Evolutionary conservation across 2,329 filamentous ascomycete genomes (phyloP), one percentile per base, ranked within the genome.

Genomic region (Arthrinium puccinioides): DNA sequence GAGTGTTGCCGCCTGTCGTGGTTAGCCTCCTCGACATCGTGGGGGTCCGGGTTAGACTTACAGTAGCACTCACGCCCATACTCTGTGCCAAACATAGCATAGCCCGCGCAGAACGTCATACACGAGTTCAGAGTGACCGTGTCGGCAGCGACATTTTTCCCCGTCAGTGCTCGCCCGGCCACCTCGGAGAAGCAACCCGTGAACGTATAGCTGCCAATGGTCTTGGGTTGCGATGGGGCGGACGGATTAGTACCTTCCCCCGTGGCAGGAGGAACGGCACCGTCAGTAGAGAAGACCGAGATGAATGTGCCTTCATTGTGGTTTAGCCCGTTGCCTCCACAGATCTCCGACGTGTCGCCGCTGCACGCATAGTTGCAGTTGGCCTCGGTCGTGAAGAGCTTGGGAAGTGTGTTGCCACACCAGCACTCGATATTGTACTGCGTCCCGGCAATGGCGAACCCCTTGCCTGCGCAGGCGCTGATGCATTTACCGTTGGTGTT

Each of bases 381-480:
- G 5, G 35, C 47, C 4, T 70, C 64, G 14, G 56, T 55, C 1
- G 70, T 68, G 44, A 66, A 56, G 10, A 60, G 49, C 0, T 48
- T 55, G 0, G 72, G 72, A 18, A 72, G 61, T 0, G 47, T 61
- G 19, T 65, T 64, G 2, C 74, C 74, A 14, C 59, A 70, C 74
- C 73, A 78, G 47, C 73, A 76, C 46, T 78, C 72, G 10, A 55
- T 47, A 14, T 64, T 56, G 42, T 74, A 75, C 36, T 74, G 60
- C 0, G 66, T 70, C 2, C 62, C 71, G 6, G 70, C 72, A 43
- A 70, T 73, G 0, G 50, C 46, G 10, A 57, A 60, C 1, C 57
- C 55, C 4, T 45, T 49, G 0, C 38, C 48, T 2, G 52, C 55
- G 33, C 71, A 75, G 2, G 61, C 53, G 1, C 52, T 53, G 26